phyloP scores from a whole-genome alignment of 345 rosid species.

The Eucalyptus melliodora region DNA sequence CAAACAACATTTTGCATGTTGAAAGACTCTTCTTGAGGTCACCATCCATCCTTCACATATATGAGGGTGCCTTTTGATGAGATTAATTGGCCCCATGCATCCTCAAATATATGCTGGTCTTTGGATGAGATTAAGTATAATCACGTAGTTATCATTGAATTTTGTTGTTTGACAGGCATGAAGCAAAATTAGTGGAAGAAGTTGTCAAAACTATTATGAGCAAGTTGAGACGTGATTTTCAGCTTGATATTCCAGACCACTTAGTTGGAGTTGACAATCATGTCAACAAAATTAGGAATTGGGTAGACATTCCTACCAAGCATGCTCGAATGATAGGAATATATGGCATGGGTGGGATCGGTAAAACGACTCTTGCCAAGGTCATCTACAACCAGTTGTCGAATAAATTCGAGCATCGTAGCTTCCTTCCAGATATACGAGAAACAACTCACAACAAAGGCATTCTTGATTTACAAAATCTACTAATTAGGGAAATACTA shows the following conservation, averaged over 20 bases:
- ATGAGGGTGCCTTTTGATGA: too few species aligned
- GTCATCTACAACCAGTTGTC: not conserved
- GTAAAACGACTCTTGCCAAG: not conserved
- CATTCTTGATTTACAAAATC: not conserved
- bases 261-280: not conserved
- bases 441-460: rapidly evolving
- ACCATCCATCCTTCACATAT: too few species aligned
- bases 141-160: not conserved
- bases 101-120: too few species aligned
- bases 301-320: rapidly evolving
- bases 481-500: not conserved
- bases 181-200: not conserved
- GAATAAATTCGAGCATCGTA: rapidly evolving
- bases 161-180: not conserved
- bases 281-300: not conserved
- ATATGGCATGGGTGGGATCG: not conserved
- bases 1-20: too few species aligned
- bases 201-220: not conserved
- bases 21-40: too few species aligned
- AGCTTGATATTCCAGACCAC: not conserved
- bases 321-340: not conserved
- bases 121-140: too few species aligned
- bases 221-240: not conserved
- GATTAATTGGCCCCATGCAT: too few species aligned
- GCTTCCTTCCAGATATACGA: not conserved